Base-by-base conservation (phyloP, 2,329 filamentous ascomycete genomes). In the Thielaviopsis ethacetica region DNA sequence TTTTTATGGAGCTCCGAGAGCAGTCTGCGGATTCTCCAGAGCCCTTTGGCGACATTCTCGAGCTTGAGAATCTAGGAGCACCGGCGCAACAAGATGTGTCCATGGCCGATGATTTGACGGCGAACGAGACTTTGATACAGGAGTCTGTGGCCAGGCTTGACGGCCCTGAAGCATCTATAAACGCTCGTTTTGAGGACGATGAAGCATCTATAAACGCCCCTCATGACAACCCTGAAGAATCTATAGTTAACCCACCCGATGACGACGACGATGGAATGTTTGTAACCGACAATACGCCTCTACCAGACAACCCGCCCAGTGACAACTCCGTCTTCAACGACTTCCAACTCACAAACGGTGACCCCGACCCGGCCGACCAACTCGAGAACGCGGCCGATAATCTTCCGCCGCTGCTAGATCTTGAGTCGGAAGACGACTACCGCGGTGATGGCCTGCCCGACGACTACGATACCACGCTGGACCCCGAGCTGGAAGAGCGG, bases 221-320 rank as follows among this genome's bases (percentile, higher is more conserved):
- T 9, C 26, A 34, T 9, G 30, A 34, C 30, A 34, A 12, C 6
- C 30, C 6, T 10, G 7, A 9, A 5, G 30, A 34, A 34, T 34
- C 30, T 34, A 34, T 34, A 34, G 30, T 10, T 9, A 34, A 34
- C 30, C 5, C 30, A 5, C 30, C 30, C 30, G 30, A 26, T 41
- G 57, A 24, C 10, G 54, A 56, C 13, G 34, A 41, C 21, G 56
- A 52, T 19, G 27, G 44, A 10, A 49, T 49, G 44, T 49, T 49
- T 49, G 44, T 49, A 19, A 49, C 44, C n/a, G n/a, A 49, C 44
- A 49, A 49, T 12, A 21, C 19, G n/a, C 19, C 44, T 49, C 51
- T 41, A 22, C 38, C 69, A 68, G 10, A 64, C 67, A 26, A 47
- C 21, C 34, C 27, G 3, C 49, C n/a, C 4, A 49, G 44, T 13